Evolutionary conservation across 2,329 filamentous ascomycete genomes (phyloP).

Genomic region (Diaporthe vexans): DNA sequence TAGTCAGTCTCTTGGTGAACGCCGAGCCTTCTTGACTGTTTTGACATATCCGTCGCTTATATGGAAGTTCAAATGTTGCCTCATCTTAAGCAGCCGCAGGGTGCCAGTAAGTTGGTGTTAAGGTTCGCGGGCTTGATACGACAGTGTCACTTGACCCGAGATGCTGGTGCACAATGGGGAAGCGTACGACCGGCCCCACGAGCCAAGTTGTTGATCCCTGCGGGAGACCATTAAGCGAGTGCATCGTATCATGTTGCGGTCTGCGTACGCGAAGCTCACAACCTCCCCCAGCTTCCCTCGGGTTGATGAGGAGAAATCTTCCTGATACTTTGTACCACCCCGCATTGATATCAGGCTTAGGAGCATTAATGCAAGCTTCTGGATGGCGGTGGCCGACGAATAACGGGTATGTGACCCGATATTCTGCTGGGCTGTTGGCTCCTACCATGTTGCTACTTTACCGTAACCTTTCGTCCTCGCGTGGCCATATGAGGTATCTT

Average conservation of each 20-base stretch:
- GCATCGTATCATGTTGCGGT: constrained; percentile 18
- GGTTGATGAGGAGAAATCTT: neutral
- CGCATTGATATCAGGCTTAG: neutral
- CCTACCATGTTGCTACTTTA: neutral
- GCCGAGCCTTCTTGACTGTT: neutral
- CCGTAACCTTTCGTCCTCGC: neutral
- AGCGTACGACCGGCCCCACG: constrained; percentile 22
- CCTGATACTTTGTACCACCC: constrained; percentile 21
- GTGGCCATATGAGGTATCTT: neutral
- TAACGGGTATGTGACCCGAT: no score
- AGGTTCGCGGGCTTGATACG: constrained; percentile 26
- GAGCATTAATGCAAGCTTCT: neutral
- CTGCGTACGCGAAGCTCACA: neutral
- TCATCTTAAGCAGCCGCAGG: neutral
- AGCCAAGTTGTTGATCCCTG: constrained; percentile 21
- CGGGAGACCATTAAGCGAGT: constrained; percentile 4
- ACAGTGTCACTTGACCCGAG: constrained; percentile 34
- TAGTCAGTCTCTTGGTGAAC: neutral
- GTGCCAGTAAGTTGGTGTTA: neutral
- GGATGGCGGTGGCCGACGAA: neutral
- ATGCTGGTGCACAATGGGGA: constrained; percentile 25
- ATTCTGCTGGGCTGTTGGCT: neutral
- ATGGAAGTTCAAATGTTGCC: neutral
- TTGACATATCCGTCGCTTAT: neutral
- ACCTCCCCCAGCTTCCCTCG: neutral